These are phyloP conservation scores for Carex pumila DNA, from an alignment of 176 grass and related monocot species.

Conservation along the genomic window DNA sequence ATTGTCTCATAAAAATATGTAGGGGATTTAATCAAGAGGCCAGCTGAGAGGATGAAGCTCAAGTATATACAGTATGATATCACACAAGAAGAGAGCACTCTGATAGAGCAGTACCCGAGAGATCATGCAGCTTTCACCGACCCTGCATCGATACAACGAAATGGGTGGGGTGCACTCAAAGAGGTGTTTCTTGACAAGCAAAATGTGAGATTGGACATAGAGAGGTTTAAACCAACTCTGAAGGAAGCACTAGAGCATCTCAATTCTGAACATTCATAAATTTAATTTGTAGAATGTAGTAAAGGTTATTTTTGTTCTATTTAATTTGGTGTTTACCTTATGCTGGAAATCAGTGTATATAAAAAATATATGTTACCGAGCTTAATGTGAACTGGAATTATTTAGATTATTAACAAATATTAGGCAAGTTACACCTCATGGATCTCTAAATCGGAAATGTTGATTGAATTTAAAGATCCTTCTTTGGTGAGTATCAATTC, in stretches of 20 bases:
- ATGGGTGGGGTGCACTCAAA: constrained; percentile 50
- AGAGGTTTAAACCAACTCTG: constrained; percentile 36
- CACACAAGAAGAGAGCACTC: constrained; percentile 58
- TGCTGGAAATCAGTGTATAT: not conserved
- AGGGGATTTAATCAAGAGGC: constrained; percentile 39
- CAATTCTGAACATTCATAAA: constrained; percentile 11
- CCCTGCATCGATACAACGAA: constrained; percentile 47
- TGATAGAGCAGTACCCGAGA: constrained; percentile 46
- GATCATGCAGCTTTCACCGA: constrained; percentile 71
- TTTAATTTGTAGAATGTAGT: not conserved
- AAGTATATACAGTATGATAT: constrained; percentile 70
- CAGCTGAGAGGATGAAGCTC: constrained; percentile 53
- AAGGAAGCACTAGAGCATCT: constrained; percentile 39
- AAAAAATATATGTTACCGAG: no score
- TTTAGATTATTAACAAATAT: not conserved
- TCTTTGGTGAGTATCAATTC: constrained; percentile 24
- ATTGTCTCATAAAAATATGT: not conserved
- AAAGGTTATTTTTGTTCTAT: not conserved
- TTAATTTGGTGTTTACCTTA: not conserved
- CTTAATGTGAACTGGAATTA: no score
- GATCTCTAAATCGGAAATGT: constrained; percentile 39
- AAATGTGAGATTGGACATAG: constrained; percentile 65
- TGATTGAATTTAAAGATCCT: constrained; percentile 17
- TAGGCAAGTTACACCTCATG: constrained; percentile 24
- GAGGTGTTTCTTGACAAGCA: constrained; percentile 57